phyloP scores from a whole-genome alignment of 768 basidiomycete genomes.

The Lactifluus hygrophoroides region DNA sequence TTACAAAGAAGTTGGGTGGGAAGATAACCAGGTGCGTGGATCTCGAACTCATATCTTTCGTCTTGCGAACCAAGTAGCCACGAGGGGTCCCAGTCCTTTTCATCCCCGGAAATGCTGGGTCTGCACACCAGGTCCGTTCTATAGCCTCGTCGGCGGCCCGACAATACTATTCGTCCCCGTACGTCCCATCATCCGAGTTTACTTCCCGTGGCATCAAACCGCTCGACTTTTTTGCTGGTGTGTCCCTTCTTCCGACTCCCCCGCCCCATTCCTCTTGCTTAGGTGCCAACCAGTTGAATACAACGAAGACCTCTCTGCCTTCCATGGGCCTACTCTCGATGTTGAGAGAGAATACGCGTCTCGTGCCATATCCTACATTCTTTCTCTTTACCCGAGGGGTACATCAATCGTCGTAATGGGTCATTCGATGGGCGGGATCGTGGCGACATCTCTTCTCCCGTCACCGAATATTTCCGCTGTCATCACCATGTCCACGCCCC shows the following conservation, averaged over 20 bases:
- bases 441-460: conserved; percentile 72
- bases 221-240: conserved; percentile 84
- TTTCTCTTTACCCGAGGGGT: conserved; percentile 59
- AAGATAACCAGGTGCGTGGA: conserved; percentile 46
- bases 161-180: conserved; percentile 65
- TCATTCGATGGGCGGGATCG: conserved; percentile 97
- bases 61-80: conserved; percentile 20
- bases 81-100: conserved; percentile 83
- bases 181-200: conserved; percentile 46
- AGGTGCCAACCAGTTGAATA: conserved; percentile 63
- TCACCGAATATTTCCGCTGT: conserved; percentile 60
- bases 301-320: conserved; percentile 94
- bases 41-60: background rate
- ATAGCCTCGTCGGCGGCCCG: conserved; percentile 87
- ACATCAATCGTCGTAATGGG: conserved; percentile 73
- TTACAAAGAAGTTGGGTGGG: conserved; percentile 87
- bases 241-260: conserved; percentile 22
- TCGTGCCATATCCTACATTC: conserved; percentile 65
- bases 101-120: conserved; percentile 96
- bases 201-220: conserved; percentile 38
- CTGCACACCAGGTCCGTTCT: conserved; percentile 86
- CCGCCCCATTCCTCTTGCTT: background rate
- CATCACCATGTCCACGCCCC: conserved; percentile 96
- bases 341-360: conserved; percentile 72
- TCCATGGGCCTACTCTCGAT: conserved; percentile 82